A percentile compares a stretch with the other conserved stretches of the same genome.
Conservation (phyloP, 2,329 filamentous ascomycete genomes). For the Fusarium lateritium region DNA sequence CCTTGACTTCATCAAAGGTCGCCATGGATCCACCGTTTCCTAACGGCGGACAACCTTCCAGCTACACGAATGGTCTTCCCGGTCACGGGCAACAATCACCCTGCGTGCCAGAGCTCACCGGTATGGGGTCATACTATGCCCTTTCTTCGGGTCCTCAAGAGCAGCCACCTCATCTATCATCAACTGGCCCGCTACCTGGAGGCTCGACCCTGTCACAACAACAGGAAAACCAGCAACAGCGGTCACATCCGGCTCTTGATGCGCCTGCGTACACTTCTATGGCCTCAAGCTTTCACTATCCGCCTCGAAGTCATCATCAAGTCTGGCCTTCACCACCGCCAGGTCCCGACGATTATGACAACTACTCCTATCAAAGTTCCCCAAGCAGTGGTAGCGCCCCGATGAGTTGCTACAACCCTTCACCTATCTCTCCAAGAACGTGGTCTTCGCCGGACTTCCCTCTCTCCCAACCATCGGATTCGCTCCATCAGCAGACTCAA, state of each 20-base stretch:
- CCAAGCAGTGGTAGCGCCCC: conserved; percentile 47
- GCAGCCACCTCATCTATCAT: conserved; percentile 44
- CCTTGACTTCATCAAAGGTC: conserved; percentile 32
- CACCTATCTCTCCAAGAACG: conserved; percentile 53
- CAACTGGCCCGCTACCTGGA: conserved; percentile 41
- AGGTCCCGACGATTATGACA: conserved; percentile 56
- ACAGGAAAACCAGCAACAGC: conserved; percentile 34
- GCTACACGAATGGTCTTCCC: conserved; percentile 53
- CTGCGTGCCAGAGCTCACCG: conserved; percentile 47
- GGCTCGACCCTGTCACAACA: conserved; percentile 41
- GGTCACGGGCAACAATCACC: conserved; percentile 50
- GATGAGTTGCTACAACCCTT: conserved; percentile 48
- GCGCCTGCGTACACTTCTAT: conserved; percentile 43
- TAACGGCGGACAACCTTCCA: conserved; percentile 48
- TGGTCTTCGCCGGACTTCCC: conserved; percentile 53
- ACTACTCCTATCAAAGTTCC: conserved; percentile 55
- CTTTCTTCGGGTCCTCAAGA: conserved; percentile 43
- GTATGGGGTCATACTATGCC: conserved; percentile 46
- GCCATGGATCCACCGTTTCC: conserved; percentile 51
- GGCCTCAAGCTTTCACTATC: conserved; percentile 45
- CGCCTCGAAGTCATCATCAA: conserved; percentile 42
- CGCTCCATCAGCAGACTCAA: conserved; percentile 37
- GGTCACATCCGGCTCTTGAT: conserved; percentile 34
- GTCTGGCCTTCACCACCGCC: conserved; percentile 57
- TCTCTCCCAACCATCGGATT: conserved; percentile 40